phyloP scores from a whole-genome alignment of 805 yeast species.

The fission yeast (Schizosaccharomyces pombe) region DNA sequence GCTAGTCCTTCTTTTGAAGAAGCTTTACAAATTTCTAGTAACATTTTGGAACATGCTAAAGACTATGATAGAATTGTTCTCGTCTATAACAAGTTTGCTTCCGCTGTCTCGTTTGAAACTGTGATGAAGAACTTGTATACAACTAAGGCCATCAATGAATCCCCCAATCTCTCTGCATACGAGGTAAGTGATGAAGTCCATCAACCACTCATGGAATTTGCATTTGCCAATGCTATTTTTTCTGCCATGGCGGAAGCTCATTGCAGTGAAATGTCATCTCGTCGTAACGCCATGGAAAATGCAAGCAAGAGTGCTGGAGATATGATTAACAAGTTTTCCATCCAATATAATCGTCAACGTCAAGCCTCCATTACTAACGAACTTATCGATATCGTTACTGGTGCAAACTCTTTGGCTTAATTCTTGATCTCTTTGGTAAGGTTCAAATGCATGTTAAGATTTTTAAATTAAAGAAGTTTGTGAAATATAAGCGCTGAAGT shows the following conservation, averaged over 20 bases:
- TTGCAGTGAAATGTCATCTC: constrained; percentile 91
- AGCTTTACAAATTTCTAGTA: constrained; percentile 71
- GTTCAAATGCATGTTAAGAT: too few relatives aligned
- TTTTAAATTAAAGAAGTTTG: too few relatives aligned
- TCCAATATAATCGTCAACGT: constrained; percentile 96
- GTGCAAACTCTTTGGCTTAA: constrained; percentile 69
- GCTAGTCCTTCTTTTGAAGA: constrained; percentile 87
- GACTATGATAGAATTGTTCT: constrained; percentile 55
- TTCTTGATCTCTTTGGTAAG: too few relatives aligned
- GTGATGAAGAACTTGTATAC: constrained; percentile 40
- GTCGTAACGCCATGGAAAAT: constrained; percentile 99
- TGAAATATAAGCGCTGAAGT: too few relatives aligned
- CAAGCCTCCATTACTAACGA: constrained; percentile 98
- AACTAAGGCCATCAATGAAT: constrained; percentile 47
- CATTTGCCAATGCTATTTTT: constrained; percentile 71
- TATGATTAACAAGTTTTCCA: constrained; percentile 88
- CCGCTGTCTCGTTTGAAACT: constrained; percentile 84
- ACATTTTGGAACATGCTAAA: constrained; percentile 37
- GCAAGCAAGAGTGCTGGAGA: constrained; percentile 99
- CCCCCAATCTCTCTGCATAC: constrained; percentile 67
- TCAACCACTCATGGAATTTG: constrained; percentile 44
- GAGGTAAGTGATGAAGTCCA: constrained; percentile 44
- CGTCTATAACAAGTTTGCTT: constrained; percentile 64
- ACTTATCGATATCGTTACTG: constrained; percentile 96
- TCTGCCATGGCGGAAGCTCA: constrained; percentile 93